Base-by-base conservation (phyloP, 1,284 basidiomycete species). In the Rhizoctonia solani region DNA sequence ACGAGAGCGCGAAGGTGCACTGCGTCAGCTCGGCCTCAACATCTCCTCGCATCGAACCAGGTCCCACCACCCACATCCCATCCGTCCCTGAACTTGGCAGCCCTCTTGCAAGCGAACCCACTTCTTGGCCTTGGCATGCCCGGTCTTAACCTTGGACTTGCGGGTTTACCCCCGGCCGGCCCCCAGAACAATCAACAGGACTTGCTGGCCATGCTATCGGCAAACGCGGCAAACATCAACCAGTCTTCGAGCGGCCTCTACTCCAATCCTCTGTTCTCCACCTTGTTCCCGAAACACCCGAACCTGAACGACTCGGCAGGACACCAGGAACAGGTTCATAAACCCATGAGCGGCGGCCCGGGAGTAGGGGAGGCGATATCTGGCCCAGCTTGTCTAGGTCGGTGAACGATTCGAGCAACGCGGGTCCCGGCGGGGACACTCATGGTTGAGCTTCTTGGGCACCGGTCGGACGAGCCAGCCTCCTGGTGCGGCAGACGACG, bases 11-110 rank as follows among this genome's bases (percentile, higher is more conserved):
- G 59, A 65, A 65, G 59, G 59, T 3, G 59, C 59, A 1, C 49
- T 65, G 4, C 59, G 59, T 52, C 59, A 65, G 53, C 59, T 65
- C 59, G 59, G 59, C 14, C 59, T 13, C 59, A 65, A 37, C 59
- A 65, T 19, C 49, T 65, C 11, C 59, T 65, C 49, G 53, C 25
- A n/a, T 21, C 47, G 9, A 9, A n/a, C 32, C 59, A 65, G 34
- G 52, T 52, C 49, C 34, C 59, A 30, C 59, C 59, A 14, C 59
- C 52, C 25, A 29, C 47, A 37, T 27, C 32, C 34, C 59, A 65
- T 49, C 59, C 59, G 49, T 53, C 49, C 23, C 47, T 65, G 34
- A 65, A 65, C 21, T 23, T 65, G 13, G 59, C 59, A 16, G 27
- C 44, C 2, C 27, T 61, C 27, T 37, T 50, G 46, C 58, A 50